These are phyloP conservation scores for Mrakia blollopis DNA, from an alignment of 768 basidiomycete genomes.

Conservation along the genomic window DNA sequence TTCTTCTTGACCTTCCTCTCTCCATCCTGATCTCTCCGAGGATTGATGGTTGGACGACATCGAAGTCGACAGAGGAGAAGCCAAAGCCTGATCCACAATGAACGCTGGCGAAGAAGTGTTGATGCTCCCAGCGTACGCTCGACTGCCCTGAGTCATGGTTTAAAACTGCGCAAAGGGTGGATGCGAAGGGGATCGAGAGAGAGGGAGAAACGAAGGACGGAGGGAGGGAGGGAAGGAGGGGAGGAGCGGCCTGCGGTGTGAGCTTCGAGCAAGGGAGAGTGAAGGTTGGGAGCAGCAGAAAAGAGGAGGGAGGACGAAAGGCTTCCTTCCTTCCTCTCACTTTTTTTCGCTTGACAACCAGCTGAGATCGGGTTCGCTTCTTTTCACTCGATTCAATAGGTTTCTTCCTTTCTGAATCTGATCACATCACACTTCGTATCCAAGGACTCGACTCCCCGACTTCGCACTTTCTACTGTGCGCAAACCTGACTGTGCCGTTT, in stretches of 20 bases:
- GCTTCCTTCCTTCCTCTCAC: too few relatives aligned
- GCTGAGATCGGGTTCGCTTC: too few relatives aligned
- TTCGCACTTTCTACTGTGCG: too few relatives aligned
- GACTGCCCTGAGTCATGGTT: too few relatives aligned
- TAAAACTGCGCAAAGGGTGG: background rate
- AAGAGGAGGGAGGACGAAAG: background rate
- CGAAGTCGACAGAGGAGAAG: conserved; percentile 7
- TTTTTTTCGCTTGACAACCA: too few relatives aligned
- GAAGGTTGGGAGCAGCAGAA: background rate
- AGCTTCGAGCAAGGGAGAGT: background rate
- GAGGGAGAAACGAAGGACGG: background rate
- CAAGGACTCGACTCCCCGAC: too few relatives aligned
- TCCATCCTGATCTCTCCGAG: conserved; percentile 13
- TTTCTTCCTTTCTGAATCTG: too few relatives aligned
- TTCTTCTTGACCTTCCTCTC: background rate
- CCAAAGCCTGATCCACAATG: background rate
- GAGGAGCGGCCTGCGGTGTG: background rate
- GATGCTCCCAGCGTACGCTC: background rate
- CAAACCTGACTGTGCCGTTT: too few relatives aligned
- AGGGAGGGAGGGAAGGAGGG: background rate
- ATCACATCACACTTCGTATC: too few relatives aligned
- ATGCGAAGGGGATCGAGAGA: background rate
- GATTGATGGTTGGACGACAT: conserved; percentile 17
- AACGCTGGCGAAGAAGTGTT: background rate
- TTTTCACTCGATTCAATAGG: too few relatives aligned